Conservation (phyloP, 805 yeast species). For the Candida nonsorbophila region DNA sequence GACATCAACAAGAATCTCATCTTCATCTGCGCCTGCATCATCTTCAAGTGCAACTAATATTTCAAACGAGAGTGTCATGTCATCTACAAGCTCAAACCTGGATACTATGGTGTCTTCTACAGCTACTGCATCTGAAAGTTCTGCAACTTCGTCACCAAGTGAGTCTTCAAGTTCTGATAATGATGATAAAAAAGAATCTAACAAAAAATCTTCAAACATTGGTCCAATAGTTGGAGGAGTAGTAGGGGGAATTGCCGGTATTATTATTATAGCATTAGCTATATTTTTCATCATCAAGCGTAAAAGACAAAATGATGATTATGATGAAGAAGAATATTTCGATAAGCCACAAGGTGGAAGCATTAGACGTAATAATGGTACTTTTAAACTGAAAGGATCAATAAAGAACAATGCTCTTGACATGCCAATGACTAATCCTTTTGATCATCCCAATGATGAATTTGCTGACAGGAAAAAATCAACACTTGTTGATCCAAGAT, state of each 20-base stretch:
- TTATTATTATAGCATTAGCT: constrained; percentile 16
- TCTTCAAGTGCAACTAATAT: constrained; percentile 2
- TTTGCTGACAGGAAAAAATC: constrained; percentile 11
- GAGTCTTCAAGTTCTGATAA: constrained; percentile 3
- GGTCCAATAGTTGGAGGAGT: constrained; percentile 43
- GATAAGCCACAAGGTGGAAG: constrained; percentile 19
- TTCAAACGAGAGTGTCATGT: constrained; percentile 2
- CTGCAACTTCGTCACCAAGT: constrained; percentile 4
- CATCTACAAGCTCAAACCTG: constrained; percentile 8
- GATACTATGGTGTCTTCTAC: constrained; percentile 2
- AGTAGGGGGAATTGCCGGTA: constrained; percentile 36
- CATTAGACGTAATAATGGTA: constrained; percentile 11
- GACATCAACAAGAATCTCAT: constrained; percentile 6
- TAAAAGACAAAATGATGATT: constrained; percentile 25
- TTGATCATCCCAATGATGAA: constrained; percentile 54
- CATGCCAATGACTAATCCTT: constrained; percentile 53
- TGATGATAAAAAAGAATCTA: constrained; percentile 2
- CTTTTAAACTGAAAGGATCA: constrained; percentile 12
- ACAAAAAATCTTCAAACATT: constrained; percentile 18
- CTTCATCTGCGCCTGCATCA: constrained; percentile 6
- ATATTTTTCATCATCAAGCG: constrained; percentile 28
- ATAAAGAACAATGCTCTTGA: constrained; percentile 22
- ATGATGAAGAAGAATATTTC: constrained; percentile 25
- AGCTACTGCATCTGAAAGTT: constrained; percentile 6
- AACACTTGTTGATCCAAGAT: constrained; percentile 49